Conservation (phyloP, 2,329 filamentous ascomycete genomes). For the Aureobasidium vineae region DNA sequence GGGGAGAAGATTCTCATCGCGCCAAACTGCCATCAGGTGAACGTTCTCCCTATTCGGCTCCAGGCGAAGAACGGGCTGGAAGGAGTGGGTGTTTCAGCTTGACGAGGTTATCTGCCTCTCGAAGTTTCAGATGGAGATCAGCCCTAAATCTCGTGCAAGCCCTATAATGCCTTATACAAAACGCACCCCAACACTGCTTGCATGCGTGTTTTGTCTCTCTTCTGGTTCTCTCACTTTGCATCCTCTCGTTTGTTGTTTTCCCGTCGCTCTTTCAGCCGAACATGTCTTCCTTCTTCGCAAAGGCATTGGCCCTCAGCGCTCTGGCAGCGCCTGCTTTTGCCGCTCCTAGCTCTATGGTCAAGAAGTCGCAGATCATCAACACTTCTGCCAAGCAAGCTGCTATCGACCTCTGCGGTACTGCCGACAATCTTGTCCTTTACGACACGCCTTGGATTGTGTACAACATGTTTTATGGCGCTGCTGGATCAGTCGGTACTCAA, state of each 20-base stretch:
- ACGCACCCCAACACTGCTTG: background rate
- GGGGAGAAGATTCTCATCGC: too few species aligned
- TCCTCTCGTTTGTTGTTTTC: background rate
- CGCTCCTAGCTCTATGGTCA: conserved; percentile 6
- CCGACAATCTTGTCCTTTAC: conserved; percentile 38
- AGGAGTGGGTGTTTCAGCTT: conserved; percentile 4
- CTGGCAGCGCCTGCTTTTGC: conserved; percentile 20
- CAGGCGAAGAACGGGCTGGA: background rate
- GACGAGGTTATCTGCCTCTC: background rate
- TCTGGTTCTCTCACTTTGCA: background rate
- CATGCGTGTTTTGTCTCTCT: background rate
- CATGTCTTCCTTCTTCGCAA: conserved; percentile 17
- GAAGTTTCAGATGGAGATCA: conserved; percentile 2
- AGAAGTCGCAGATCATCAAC: conserved; percentile 12
- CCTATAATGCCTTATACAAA: background rate
- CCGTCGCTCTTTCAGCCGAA: background rate
- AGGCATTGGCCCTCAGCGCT: conserved; percentile 8
- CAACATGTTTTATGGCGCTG: conserved; percentile 49
- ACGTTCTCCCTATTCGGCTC: background rate
- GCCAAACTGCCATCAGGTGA: background rate
- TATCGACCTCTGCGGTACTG: conserved; percentile 19
- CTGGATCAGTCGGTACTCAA: conserved; percentile 42
- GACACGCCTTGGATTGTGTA: conserved; percentile 48
- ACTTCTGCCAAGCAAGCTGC: conserved; percentile 22
- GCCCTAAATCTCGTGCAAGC: background rate